Conservation (phyloP, 2,329 filamentous ascomycete species). For the Botryotinia globosa region DNA sequence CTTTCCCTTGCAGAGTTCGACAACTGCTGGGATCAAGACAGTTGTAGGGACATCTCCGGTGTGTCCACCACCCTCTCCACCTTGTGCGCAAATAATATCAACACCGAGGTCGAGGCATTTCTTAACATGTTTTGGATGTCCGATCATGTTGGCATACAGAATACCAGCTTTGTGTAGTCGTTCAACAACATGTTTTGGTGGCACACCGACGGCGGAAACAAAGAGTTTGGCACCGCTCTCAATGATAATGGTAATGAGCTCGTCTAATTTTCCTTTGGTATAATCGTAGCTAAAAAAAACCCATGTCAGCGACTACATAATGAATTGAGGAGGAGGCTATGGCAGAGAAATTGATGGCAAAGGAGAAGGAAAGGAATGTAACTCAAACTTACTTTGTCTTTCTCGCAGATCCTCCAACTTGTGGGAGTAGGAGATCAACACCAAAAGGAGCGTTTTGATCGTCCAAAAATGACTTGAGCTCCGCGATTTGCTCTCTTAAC, state of each 20-base stretch:
- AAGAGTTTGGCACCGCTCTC: conserved; percentile 88
- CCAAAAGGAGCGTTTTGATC: conserved; percentile 96
- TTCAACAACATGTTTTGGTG: conserved; percentile 84
- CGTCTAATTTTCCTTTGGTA: conserved; percentile 96
- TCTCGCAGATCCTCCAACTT: conserved; percentile 89
- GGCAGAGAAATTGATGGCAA: not conserved
- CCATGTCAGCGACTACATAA: conserved; percentile 29
- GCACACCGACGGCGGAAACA: conserved; percentile 93
- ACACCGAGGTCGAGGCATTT: conserved; percentile 91
- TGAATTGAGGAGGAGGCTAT: conserved; percentile 16
- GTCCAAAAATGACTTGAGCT: conserved; percentile 82
- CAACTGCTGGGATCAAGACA: conserved; percentile 88
- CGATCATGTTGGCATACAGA: conserved; percentile 99
- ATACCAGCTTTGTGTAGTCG: conserved; percentile 83
- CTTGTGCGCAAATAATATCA: conserved; percentile 98
- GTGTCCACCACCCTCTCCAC: conserved; percentile 95
- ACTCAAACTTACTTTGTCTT: conserved; percentile 80
- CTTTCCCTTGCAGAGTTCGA: conserved; percentile 73
- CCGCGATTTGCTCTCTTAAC: conserved; percentile 89
- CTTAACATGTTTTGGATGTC: conserved; percentile 97
- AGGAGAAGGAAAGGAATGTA: conserved; percentile 17
- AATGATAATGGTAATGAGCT: conserved; percentile 89
- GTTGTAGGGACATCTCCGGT: conserved; percentile 89
- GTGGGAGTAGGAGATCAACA: conserved; percentile 87
- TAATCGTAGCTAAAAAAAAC: conserved; percentile 79